A percentile compares a stretch with the other conserved stretches of the same genome.
These are phyloP conservation scores for Claviceps sp. DNA, from an alignment of 2,329 filamentous ascomycete genomes.

Conservation along the genomic window DNA sequence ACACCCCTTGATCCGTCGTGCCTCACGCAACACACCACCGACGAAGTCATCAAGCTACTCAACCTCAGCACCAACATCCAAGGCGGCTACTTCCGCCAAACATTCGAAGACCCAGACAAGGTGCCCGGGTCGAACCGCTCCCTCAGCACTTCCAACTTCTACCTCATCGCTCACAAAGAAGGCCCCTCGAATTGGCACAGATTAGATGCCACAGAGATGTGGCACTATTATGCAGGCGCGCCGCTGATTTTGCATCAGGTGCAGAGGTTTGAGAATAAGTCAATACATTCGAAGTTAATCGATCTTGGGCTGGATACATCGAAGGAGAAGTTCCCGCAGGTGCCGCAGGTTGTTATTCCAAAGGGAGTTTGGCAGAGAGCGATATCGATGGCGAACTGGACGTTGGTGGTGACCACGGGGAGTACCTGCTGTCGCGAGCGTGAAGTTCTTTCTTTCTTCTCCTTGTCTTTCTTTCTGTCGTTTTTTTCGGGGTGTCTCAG, in stretches of 20 bases:
- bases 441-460: background rate
- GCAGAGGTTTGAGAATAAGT: background rate
- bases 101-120: slow-evolving; percentile 25
- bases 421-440: background rate
- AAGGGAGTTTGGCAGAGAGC: slow-evolving; percentile 32
- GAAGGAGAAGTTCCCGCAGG: slow-evolving; percentile 15
- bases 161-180: slow-evolving; percentile 27
- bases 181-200: slow-evolving; percentile 36
- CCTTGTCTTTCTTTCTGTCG: too few species aligned
- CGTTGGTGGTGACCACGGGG: slow-evolving; percentile 25
- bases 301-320: slow-evolving; percentile 30
- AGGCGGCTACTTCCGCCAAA: slow-evolving; percentile 36
- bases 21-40: slow-evolving; percentile 11
- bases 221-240: slow-evolving; percentile 41
- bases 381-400: slow-evolving; percentile 24
- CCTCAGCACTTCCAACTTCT: slow-evolving; percentile 37
- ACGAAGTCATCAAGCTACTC: slow-evolving; percentile 29
- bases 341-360: slow-evolving; percentile 29
- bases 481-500: too few species aligned
- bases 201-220: slow-evolving; percentile 32
- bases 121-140: slow-evolving; percentile 20
- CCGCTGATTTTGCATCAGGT: slow-evolving; percentile 32
- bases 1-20: background rate
- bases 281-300: slow-evolving; percentile 21
- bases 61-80: slow-evolving; percentile 30